Conservation (phyloP, 306 rosid species). For the Malus domestica region ASM211411v1 NC_041802.1:29875501-29876000, state of each 20-base stretch:
- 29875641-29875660: not conserved
- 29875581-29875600: not conserved
- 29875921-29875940: constrained; percentile 7
- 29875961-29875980: not conserved
- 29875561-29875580: not conserved
- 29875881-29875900: constrained; percentile 14
- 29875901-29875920: not conserved
- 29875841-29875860: constrained; percentile 23
- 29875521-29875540: not conserved
- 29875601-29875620: not conserved
- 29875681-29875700: not conserved
- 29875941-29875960: not conserved
- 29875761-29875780: not conserved
- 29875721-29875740: not conserved
- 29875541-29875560: not conserved
- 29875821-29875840: constrained; percentile 57
- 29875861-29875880: constrained; percentile 32
- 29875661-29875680: not conserved
- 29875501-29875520: not conserved
- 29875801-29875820: not conserved
- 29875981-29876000: not conserved
- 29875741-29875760: not conserved
- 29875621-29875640: not conserved
- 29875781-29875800: not conserved
- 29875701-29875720: not conserved